Base-by-base conservation (phyloP, 1,139 yeast species). In the Candida sp. region DNA sequence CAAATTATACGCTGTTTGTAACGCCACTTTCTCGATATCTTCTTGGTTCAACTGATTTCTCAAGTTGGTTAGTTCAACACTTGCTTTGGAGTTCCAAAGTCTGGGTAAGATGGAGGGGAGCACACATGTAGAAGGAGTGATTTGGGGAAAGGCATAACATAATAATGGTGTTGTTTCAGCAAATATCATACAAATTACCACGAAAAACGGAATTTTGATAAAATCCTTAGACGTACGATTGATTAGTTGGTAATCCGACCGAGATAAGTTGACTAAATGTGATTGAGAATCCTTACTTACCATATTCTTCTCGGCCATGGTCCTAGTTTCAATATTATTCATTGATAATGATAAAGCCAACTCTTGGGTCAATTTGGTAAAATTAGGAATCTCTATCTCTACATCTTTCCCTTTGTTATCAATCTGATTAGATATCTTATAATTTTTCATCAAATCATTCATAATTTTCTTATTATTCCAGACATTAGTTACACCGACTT, bases 101-200 rank as follows among this genome's bases (percentile, higher is more conserved):
- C 71, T 55, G 0, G 76, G 73, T 33, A 70, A 52, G 12, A 79
- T 61, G 2, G 69, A 65, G 0, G 89, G 89, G 39, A 82, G 64
- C 4, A 79, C 66, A 61, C 95, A 87, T 0, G 93, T 85, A 50
- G 77, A 74, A 0, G 95, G 95, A 1, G 87, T 75, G 11, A 86
- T 56, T 44, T 75, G 76, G 0, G 95, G 95, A 42, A 84, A 62
- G 1, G 70, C 51, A 46, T 73, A 74, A 48, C 88, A 79, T 3
- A 86, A 46, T 0, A 82, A 38, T 0, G 93, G 87, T 0, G 91
- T 83, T 41, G 67, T 54, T 53, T 87, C 95, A 54, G 81, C 79
- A 51, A 82, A 81, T 1, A 84, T 55, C 21, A 79, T 58, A 46
- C 83, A 75, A 0, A 85, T 57, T 1, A 81, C 45, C 0, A 78